Evolutionary conservation across 2,329 filamentous ascomycete species (phyloP).

Genomic region (Apiospora kogelbergensis): DNA sequence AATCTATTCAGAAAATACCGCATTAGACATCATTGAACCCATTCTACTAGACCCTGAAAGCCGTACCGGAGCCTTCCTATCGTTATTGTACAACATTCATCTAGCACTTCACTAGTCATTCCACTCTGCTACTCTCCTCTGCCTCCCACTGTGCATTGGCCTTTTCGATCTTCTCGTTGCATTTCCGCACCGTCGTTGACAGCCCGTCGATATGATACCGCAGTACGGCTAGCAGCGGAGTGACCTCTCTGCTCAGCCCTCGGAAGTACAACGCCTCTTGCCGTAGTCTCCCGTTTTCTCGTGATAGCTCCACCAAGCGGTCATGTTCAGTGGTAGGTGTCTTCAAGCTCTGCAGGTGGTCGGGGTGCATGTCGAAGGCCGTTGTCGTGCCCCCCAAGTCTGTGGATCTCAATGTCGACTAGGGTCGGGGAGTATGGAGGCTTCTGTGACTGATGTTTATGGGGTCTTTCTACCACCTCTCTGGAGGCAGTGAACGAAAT

Average conservation of each 20-base stretch:
- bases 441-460: background rate
- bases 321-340: background rate
- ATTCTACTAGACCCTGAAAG: no score
- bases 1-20: background rate
- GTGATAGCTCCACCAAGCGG: background rate
- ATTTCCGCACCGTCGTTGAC: no score
- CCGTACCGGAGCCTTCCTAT: background rate
- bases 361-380: background rate
- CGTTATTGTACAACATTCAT: background rate
- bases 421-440: background rate
- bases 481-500: background rate
- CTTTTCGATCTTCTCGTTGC: no score
- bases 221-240: no score
- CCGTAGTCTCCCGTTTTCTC: slow-evolving; percentile 4
- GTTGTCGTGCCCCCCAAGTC: slow-evolving; percentile 2
- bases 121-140: background rate
- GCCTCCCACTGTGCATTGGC: slow-evolving; percentile 1
- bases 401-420: no score
- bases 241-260: no score
- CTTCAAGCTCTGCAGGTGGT: background rate
- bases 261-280: no score
- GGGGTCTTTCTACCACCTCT: background rate
- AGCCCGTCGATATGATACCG: no score
- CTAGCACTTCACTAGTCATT: background rate
- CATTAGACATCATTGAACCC: background rate